Conservation (phyloP, 129 eudicot species). For the Silybum marianum region DNA sequence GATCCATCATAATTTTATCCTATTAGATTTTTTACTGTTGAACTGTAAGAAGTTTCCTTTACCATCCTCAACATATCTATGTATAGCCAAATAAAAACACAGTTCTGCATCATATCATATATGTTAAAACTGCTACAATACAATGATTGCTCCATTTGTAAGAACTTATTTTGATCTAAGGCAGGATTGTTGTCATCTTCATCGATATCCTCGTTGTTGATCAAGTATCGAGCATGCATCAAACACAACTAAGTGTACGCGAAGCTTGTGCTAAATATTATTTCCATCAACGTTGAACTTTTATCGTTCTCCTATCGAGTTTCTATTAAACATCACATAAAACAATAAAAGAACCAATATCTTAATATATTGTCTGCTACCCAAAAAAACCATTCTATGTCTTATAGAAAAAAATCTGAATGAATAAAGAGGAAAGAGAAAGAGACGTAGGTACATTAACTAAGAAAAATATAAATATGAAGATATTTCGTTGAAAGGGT, state of each 20-base stretch:
- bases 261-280: background rate
- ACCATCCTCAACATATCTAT: background rate
- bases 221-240: background rate
- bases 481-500: too few species aligned
- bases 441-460: too few species aligned
- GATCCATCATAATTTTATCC: background rate
- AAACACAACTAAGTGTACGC: background rate
- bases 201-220: background rate
- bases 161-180: background rate
- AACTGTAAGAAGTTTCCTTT: background rate
- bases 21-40: background rate
- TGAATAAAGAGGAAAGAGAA: too few species aligned
- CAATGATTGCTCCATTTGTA: background rate
- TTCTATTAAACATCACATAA: too few species aligned
- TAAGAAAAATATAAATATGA: too few species aligned
- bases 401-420: too few species aligned
- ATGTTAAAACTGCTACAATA: background rate
- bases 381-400: too few species aligned
- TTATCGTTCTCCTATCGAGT: too few species aligned
- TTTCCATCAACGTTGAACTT: too few species aligned
- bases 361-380: too few species aligned
- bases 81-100: background rate
- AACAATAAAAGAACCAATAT: too few species aligned
- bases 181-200: background rate
- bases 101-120: background rate